A percentile compares a stretch with the other conserved stretches of the same genome.
phyloP scores from a whole-genome alignment of 2,329 filamentous ascomycete genomes.

The Orbilia quercus region DNA sequence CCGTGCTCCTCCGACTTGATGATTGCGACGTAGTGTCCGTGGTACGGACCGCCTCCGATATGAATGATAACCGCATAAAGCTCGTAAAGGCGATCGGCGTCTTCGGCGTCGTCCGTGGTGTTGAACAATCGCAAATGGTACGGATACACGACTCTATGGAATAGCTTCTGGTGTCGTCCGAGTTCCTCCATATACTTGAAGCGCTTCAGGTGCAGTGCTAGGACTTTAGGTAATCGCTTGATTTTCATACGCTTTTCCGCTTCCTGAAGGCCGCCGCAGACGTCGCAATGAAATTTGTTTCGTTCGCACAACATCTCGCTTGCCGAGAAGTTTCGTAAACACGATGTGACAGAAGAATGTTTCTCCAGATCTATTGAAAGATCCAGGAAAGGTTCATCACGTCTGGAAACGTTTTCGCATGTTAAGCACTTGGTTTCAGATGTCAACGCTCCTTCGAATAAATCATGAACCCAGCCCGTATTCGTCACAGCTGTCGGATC shows the following conservation, averaged over 20 bases:
- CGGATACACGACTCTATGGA: constrained; percentile 95
- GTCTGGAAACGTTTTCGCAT: constrained; percentile 92
- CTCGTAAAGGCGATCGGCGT: constrained; percentile 93
- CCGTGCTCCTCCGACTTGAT: constrained; percentile 97
- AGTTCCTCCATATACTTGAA: constrained; percentile 99
- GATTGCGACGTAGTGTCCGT: constrained; percentile 96
- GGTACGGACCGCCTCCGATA: constrained; percentile 94
- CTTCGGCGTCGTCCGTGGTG: constrained; percentile 92
- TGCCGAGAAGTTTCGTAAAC: constrained; percentile 92
- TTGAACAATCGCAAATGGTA: constrained; percentile 97
- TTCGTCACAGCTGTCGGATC: constrained; percentile 68
- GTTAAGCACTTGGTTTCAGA: constrained; percentile 97
- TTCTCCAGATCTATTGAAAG: constrained; percentile 95
- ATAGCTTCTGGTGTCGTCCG: constrained; percentile 92
- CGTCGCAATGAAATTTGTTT: constrained; percentile 99
- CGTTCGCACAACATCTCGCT: constrained; percentile 98
- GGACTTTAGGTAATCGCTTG: constrained; percentile 88
- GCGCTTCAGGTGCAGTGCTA: constrained; percentile 92
- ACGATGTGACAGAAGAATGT: constrained; percentile 95
- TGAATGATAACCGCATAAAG: constrained; percentile 97
- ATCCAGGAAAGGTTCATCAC: constrained; percentile 95
- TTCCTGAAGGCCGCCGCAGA: constrained; percentile 94
- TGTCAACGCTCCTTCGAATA: constrained; percentile 93
- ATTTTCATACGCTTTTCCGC: constrained; percentile 99
- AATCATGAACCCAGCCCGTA: constrained; percentile 92